A percentile compares a stretch with the other conserved stretches of the same genome.
phyloP scores from a whole-genome alignment of 768 basidiomycete species.

The Boletus rubescentipes region DNA sequence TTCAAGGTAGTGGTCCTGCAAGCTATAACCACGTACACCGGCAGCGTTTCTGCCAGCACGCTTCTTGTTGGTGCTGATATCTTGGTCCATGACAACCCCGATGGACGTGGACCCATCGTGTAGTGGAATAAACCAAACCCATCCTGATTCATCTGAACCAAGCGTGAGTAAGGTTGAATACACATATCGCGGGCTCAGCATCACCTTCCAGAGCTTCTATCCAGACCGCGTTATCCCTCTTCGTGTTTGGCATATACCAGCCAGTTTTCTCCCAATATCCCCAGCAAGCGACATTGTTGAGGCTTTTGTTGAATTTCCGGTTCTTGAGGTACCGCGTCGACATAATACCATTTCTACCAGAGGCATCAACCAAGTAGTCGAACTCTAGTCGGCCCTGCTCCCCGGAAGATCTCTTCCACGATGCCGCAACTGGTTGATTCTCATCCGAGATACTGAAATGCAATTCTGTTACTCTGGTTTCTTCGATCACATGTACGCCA shows the following conservation, averaged over 20 bases:
- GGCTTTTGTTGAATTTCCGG: conserved; percentile 32
- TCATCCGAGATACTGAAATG: background rate
- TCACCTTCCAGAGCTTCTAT: background rate
- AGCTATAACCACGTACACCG: background rate
- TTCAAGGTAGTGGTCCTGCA: background rate
- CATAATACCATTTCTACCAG: conserved; percentile 11
- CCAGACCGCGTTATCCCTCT: background rate
- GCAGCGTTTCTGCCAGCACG: no score
- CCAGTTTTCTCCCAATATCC: background rate
- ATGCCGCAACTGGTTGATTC: background rate
- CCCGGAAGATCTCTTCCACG: background rate
- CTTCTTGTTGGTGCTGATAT: background rate
- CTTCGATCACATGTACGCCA: background rate
- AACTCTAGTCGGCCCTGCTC: conserved; percentile 1
- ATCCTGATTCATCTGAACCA: background rate
- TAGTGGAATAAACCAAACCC: background rate
- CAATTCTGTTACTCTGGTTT: conserved; percentile 9
- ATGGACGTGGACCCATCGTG: background rate
- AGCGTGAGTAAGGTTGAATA: no score
- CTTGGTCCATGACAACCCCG: background rate
- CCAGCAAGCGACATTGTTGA: conserved; percentile 33
- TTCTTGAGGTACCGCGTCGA: conserved; percentile 34
- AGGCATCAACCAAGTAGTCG: conserved; percentile 11
- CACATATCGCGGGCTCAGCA: no score
- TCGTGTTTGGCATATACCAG: background rate